These are phyloP conservation scores for Pachyrhizus erosus DNA, from an alignment of 306 rosid genomes.

Conservation along the genomic window DNA sequence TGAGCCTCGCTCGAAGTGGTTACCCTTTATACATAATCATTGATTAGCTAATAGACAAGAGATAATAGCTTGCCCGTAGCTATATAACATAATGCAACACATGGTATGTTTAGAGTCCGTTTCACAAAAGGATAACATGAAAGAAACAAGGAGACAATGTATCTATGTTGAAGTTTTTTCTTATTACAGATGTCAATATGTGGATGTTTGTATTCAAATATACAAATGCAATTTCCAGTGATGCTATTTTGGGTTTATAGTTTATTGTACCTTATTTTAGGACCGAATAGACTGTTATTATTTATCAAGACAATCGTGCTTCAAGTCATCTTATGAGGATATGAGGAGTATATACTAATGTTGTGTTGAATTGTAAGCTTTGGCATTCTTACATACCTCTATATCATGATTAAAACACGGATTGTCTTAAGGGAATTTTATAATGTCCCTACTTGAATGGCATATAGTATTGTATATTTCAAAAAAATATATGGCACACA, in stretches of 20 bases:
- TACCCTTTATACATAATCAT: not conserved
- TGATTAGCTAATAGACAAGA: constrained; percentile 27
- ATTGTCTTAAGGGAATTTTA: not conserved
- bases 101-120: constrained; percentile 13
- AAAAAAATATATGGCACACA: not conserved
- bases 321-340: not conserved
- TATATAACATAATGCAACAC: not conserved
- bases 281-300: not conserved
- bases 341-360: not conserved
- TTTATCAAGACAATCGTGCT: not conserved
- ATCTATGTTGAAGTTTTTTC: not conserved
- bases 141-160: not conserved
- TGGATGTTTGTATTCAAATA: constrained; percentile 1
- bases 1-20: not conserved
- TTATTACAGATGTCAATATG: not conserved
- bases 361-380: not conserved
- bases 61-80: constrained; percentile 1
- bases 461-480: not conserved
- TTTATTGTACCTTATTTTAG: constrained; percentile 3
- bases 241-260: not conserved
- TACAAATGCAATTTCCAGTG: not conserved
- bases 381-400: not conserved
- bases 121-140: constrained; percentile 12
- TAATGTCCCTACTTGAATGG: not conserved
- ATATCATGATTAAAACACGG: not conserved